These are phyloP conservation scores for Tetragonia tetragonoides DNA, from an alignment of 148 eudicot genomes.

Conservation along the genomic window DNA sequence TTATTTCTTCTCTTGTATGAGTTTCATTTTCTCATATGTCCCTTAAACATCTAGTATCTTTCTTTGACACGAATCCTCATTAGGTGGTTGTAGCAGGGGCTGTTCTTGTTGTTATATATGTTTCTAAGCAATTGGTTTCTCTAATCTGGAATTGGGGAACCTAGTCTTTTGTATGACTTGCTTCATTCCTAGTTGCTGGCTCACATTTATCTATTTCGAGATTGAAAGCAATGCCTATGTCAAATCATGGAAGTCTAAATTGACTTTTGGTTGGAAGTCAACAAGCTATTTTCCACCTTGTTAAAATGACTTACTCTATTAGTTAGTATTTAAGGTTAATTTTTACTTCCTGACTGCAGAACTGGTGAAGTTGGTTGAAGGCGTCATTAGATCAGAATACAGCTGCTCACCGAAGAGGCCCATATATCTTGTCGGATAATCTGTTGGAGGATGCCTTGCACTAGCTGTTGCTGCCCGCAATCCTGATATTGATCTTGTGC, in stretches of 20 bases:
- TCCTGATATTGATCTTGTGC: slow-evolving; percentile 57
- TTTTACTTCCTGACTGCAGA: slow-evolving; percentile 33
- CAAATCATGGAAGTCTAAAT: neutral
- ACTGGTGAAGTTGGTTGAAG: slow-evolving; percentile 55
- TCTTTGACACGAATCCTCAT: too few relatives aligned
- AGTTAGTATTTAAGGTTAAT: neutral
- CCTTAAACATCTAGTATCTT: neutral
- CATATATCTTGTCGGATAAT: slow-evolving; percentile 75
- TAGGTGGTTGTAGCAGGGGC: neutral
- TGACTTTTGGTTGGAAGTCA: neutral
- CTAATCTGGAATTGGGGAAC: neutral
- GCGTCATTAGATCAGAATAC: slow-evolving; percentile 44
- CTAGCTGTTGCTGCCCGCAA: slow-evolving; percentile 71
- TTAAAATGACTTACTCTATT: neutral
- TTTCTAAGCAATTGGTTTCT: neutral
- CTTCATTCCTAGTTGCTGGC: neutral
- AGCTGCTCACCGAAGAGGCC: slow-evolving; percentile 54
- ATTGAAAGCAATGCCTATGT: neutral
- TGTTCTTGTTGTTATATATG: too few relatives aligned
- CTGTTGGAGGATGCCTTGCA: slow-evolving; percentile 87
- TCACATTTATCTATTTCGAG: neutral
- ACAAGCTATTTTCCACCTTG: neutral
- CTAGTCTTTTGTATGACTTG: neutral
- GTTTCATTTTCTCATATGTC: neutral
- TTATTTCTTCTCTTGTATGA: slow-evolving; percentile 1